These are phyloP conservation scores for Penicillium coprophilum DNA, from an alignment of 495 filamentous ascomycete species.

Conservation along the genomic window DNA sequence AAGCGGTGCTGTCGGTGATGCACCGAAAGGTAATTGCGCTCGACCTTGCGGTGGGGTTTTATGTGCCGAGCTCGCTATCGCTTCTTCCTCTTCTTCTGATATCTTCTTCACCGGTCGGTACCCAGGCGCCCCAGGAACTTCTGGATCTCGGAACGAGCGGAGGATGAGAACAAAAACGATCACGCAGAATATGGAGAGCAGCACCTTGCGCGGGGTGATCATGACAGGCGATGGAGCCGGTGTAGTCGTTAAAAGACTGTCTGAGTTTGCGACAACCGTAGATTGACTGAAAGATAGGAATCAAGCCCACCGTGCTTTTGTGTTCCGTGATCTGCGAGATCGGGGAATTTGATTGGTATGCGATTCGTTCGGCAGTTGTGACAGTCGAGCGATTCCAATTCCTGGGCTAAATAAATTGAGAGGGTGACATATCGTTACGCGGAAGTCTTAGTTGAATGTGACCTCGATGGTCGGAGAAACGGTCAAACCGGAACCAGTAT, in stretches of 20 bases:
- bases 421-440: constrained; percentile 10
- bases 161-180: constrained; percentile 71
- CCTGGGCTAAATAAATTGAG: constrained; percentile 1
- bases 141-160: constrained; percentile 54
- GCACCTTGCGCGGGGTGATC: constrained; percentile 71
- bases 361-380: constrained; percentile 5
- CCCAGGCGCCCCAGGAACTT: constrained; percentile 28
- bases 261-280: constrained; percentile 10
- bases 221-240: constrained; percentile 34
- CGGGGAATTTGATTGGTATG: not conserved
- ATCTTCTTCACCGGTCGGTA: constrained; percentile 26
- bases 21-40: constrained; percentile 39
- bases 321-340: constrained; percentile 2
- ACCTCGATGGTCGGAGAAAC: constrained; percentile 5
- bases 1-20: constrained; percentile 52
- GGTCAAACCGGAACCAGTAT: constrained; percentile 3
- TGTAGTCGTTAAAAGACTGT: not conserved
- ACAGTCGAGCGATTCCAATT: not conserved
- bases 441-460: constrained; percentile 8
- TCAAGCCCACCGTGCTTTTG: not conserved
- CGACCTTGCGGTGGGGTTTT: constrained; percentile 19
- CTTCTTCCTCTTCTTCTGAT: constrained; percentile 23
- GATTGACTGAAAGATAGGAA: not conserved
- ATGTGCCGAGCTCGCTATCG: constrained; percentile 13
- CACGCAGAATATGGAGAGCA: constrained; percentile 66